Base-by-base conservation (phyloP, 805 yeast species). In the Suhomyces sp. region DNA sequence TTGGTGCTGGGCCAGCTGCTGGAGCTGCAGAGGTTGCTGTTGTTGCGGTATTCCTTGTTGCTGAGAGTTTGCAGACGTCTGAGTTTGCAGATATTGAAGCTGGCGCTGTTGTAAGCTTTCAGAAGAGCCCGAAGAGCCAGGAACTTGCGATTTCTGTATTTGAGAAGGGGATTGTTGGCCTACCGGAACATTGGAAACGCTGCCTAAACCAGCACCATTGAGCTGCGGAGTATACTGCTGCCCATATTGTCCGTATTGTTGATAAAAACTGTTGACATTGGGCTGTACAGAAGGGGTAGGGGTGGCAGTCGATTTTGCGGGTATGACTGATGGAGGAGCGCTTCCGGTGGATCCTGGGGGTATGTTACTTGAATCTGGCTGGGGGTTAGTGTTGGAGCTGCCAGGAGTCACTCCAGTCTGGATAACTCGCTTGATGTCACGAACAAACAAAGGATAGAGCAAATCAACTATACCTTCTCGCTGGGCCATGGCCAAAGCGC, bases 401-500 rank as follows among this genome's bases (percentile, higher is more conserved):
- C 62, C 60, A 4, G 79, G 78, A 6, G 76, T 74, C 10, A 74
- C 77, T 17, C 79, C 79, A 2, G 77, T 73, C 54, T 74, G 79
- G 50, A 75, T 75, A 17, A 75, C 79, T 47, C 81, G 61, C 66
- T 86, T 86, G 63, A 88, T 87, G 66, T 88, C 93, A 50, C 86
- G 78, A 36, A 87, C 91, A 52, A 66, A 66, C 54, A 66, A 59
- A 8, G 70, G 70, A 50, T 66, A 66, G 60, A 66, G 62, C 60
- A 65, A 57, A 56, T 66, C 70, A 33, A 66, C 70, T 27, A 66
- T 87, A 41, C 89, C 87, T 66, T 88, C 94, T 57, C 86, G 76
- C 68, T 86, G 87, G 15, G 96, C 96, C 83, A 88, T 85, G 33
- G 87, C 86, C 46, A 84, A 73, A 1, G 96, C 96, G 48, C 94